Evolutionary conservation across 1,284 basidiomycete genomes (phyloP).

Genomic region (Heterobasidion occidentale): DNA sequence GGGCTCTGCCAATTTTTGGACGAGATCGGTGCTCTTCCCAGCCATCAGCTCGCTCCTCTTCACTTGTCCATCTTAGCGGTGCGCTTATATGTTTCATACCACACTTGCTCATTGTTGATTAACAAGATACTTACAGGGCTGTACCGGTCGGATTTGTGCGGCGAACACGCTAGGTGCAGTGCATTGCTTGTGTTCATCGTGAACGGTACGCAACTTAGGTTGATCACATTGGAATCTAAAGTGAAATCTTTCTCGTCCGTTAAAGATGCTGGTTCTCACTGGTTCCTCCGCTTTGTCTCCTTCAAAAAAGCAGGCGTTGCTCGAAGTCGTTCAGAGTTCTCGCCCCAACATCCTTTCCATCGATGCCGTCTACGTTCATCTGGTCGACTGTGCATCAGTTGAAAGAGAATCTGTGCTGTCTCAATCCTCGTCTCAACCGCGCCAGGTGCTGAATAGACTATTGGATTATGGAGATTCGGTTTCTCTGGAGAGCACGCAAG

Average conservation of each 20-base stretch:
- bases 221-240: no score
- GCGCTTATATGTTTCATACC: no score
- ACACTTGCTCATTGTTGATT: no score
- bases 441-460: conserved; percentile 64
- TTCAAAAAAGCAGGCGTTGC: conserved; percentile 64
- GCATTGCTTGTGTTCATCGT: no score
- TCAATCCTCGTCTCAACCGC: conserved; percentile 34
- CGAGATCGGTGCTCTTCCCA: no score
- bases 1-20: no score
- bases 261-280: conserved; percentile 53
- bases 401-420: conserved; percentile 42
- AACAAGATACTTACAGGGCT: no score
- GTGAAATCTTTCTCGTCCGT: background rate
- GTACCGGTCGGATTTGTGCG: no score
- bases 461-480: conserved; percentile 82
- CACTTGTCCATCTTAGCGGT: no score
- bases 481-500: conserved; percentile 38
- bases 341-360: conserved; percentile 55
- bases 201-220: no score
- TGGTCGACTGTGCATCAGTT: conserved; percentile 58
- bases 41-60: no score
- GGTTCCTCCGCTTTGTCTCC: conserved; percentile 70
- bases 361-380: conserved; percentile 85
- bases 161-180: no score
- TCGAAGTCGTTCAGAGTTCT: conserved; percentile 52